Evolutionary conservation across 192 early-diverging fungal species (phyloP).

Genomic region (Coemansia sp.): DNA sequence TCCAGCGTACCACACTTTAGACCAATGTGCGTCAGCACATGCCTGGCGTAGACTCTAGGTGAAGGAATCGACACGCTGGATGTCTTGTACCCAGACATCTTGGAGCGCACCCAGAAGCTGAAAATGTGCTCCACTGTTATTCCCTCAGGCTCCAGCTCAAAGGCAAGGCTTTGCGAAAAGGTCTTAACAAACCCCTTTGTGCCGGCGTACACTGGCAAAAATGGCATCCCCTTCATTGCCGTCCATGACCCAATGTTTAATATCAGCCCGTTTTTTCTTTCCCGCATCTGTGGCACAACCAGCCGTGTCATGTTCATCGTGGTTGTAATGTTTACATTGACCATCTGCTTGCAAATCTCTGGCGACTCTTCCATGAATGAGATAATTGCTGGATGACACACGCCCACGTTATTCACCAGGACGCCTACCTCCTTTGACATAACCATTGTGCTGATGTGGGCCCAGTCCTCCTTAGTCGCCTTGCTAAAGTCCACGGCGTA

Average conservation of each 20-base stretch:
- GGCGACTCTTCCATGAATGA: slow-evolving; percentile 82
- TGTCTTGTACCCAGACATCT: slow-evolving; percentile 91
- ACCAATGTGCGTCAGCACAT: slow-evolving; percentile 74
- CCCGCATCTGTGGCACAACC: slow-evolving; percentile 80
- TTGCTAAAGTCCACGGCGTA: slow-evolving; percentile 52
- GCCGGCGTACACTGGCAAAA: slow-evolving; percentile 88
- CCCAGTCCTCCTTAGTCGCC: slow-evolving; percentile 26
- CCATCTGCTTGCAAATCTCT: slow-evolving; percentile 72
- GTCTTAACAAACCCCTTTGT: slow-evolving; percentile 91
- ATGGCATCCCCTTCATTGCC: slow-evolving; percentile 81
- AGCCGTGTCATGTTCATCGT: slow-evolving; percentile 81
- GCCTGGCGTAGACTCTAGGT: slow-evolving; percentile 74
- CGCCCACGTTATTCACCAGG: slow-evolving; percentile 92
- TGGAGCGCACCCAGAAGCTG: slow-evolving; percentile 92
- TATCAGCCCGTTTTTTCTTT: slow-evolving; percentile 76
- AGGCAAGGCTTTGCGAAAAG: slow-evolving; percentile 87
- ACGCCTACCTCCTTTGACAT: slow-evolving; percentile 42
- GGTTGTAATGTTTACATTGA: slow-evolving; percentile 82
- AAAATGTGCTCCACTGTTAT: slow-evolving; percentile 89
- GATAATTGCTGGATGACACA: slow-evolving; percentile 84
- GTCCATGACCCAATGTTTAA: slow-evolving; percentile 93
- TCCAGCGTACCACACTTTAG: slow-evolving; percentile 63
- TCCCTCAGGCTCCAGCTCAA: slow-evolving; percentile 73
- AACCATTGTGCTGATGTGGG: slow-evolving; percentile 34
- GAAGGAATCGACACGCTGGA: slow-evolving; percentile 77